Percentiles rank a stretch among this genome's conserved stretches.
These are phyloP conservation scores for Phoma sp. DNA, from an alignment of 2,329 filamentous ascomycete genomes.

Conservation along the genomic window DNA sequence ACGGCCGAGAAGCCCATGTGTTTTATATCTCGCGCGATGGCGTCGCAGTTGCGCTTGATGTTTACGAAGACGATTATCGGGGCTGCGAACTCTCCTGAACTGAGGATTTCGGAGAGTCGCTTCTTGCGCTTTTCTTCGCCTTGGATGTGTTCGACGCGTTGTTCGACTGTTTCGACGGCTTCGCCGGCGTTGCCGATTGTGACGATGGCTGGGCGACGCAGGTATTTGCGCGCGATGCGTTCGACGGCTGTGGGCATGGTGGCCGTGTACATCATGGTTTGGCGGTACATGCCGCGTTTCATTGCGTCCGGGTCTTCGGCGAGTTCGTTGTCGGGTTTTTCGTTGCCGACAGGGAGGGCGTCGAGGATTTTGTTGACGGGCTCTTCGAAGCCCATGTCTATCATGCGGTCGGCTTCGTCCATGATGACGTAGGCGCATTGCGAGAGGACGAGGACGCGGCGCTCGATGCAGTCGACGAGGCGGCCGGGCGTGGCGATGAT, in stretches of 20 bases:
- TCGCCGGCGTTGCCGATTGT: slow-evolving; percentile 95
- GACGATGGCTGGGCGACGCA: slow-evolving; percentile 89
- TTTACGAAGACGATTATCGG: slow-evolving; percentile 99
- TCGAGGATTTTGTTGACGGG: slow-evolving; percentile 97
- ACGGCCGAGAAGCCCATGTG: slow-evolving; percentile 89
- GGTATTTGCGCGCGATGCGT: slow-evolving; percentile 95
- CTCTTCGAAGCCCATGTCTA: slow-evolving; percentile 97
- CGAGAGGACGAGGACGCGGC: slow-evolving; percentile 86
- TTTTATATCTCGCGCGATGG: slow-evolving; percentile 92
- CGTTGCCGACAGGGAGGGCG: slow-evolving; percentile 87
- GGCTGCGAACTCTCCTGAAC: slow-evolving; percentile 78
- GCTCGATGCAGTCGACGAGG: slow-evolving; percentile 95
- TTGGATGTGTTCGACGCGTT: slow-evolving; percentile 88
- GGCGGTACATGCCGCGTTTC: slow-evolving; percentile 84
- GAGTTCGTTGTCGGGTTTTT: slow-evolving; percentile 92
- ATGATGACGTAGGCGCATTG: slow-evolving; percentile 99
- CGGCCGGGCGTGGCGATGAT: slow-evolving; percentile 98
- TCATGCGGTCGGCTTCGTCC: slow-evolving; percentile 99
- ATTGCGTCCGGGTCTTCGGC: slow-evolving; percentile 88
- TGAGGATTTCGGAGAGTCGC: slow-evolving; percentile 88
- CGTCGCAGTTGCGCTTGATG: slow-evolving; percentile 98
- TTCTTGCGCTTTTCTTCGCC: slow-evolving; percentile 98
- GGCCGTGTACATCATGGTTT: slow-evolving; percentile 99
- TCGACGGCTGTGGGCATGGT: slow-evolving; percentile 95
- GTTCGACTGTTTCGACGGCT: slow-evolving; percentile 96